Conservation (phyloP, 495 filamentous ascomycete species). For the Aspergillus funiculosus region DNA sequence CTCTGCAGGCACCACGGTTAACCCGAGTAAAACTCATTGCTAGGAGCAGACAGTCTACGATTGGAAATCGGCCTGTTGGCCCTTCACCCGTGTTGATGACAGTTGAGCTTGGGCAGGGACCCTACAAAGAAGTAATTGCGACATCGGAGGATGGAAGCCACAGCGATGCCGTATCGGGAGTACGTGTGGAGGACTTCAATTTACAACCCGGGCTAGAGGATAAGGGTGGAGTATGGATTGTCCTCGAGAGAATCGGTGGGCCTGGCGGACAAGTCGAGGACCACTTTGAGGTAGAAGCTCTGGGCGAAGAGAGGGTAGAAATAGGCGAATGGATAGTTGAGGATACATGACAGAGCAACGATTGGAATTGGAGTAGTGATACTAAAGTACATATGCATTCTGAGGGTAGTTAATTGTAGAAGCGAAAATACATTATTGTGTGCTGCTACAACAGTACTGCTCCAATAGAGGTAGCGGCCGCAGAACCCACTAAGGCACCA, state of each 20-base stretch:
- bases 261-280: constrained; percentile 46
- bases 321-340: constrained; percentile 52
- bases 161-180: constrained; percentile 58
- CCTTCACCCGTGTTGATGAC: constrained; percentile 56
- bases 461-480: background rate
- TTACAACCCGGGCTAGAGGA: constrained; percentile 50
- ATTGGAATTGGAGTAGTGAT: too few species aligned
- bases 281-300: constrained; percentile 57
- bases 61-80: constrained; percentile 32
- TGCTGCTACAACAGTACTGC: too few species aligned
- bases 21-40: constrained; percentile 54
- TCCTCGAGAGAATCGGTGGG: constrained; percentile 67
- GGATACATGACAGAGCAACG: too few species aligned
- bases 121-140: constrained; percentile 56
- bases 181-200: constrained; percentile 67
- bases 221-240: constrained; percentile 61
- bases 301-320: constrained; percentile 60
- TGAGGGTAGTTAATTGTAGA: too few species aligned
- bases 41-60: constrained; percentile 34
- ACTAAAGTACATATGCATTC: too few species aligned
- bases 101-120: constrained; percentile 62
- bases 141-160: constrained; percentile 59
- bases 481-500: constrained; percentile 4
- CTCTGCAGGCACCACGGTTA: constrained; percentile 47
- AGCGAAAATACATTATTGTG: too few species aligned